phyloP scores from a whole-genome alignment of 2,329 filamentous ascomycete species.

The Lachnellula subtilissima region DNA sequence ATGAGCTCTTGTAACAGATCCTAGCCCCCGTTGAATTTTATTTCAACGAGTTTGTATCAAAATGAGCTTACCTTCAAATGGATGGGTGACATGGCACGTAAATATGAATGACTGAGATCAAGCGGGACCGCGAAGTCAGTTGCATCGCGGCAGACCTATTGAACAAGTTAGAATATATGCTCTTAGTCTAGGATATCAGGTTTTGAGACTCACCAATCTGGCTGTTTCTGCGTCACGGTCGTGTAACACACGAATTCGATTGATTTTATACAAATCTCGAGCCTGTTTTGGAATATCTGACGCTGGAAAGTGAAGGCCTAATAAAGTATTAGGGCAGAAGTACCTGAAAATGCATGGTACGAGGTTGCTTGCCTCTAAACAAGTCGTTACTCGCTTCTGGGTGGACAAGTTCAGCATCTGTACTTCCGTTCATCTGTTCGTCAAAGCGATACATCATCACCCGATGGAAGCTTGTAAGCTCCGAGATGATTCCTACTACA shows the following conservation, averaged over 20 bases:
- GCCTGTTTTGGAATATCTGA: constrained; percentile 81
- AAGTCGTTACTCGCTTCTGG: constrained; percentile 21
- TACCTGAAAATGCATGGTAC: background rate
- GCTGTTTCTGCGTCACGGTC: constrained; percentile 76
- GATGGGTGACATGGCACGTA: constrained; percentile 84
- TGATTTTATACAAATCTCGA: constrained; percentile 78
- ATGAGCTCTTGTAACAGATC: no score
- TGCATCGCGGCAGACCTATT: constrained; percentile 63
- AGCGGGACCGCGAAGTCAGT: constrained; percentile 69
- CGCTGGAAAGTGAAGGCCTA: constrained; percentile 63
- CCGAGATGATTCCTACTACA: constrained; percentile 22
- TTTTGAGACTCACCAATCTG: constrained; percentile 44
- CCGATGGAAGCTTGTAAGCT: constrained; percentile 24
- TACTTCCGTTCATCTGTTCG: constrained; percentile 23
- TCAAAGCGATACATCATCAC: constrained; percentile 28
- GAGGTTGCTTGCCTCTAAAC: constrained; percentile 13
- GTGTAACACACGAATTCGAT: constrained; percentile 81
- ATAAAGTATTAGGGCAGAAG: background rate
- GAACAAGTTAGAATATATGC: background rate
- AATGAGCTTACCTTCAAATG: constrained; percentile 50
- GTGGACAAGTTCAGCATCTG: constrained; percentile 24
- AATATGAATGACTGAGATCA: constrained; percentile 78
- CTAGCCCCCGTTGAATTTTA: no score
- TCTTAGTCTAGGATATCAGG: background rate
- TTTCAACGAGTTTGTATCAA: no score